Evolutionary conservation across 2,329 filamentous ascomycete species (phyloP).

Genomic region (Karstenula rhodostoma): DNA sequence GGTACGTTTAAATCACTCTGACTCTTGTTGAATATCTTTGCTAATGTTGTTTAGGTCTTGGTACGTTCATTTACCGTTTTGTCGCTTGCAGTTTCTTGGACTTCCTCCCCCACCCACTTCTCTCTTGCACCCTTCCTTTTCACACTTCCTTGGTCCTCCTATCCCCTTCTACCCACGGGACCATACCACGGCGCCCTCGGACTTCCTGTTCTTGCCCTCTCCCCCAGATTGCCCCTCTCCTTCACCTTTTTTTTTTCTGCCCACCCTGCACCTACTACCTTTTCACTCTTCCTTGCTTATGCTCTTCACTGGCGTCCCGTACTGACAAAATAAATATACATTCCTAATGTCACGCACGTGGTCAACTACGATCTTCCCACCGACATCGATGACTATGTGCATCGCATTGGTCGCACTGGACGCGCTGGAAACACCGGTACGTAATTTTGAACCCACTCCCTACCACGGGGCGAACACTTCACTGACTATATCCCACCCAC

Average conservation of each 20-base stretch:
- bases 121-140: too few relatives aligned
- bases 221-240: too few relatives aligned
- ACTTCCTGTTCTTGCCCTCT: too few relatives aligned
- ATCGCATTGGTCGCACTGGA: constrained; percentile 99
- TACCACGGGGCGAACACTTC: too few relatives aligned
- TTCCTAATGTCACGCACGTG: constrained; percentile 95
- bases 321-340: constrained; percentile 71
- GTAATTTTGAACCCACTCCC: too few relatives aligned
- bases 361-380: constrained; percentile 99
- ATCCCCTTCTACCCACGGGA: too few relatives aligned
- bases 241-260: too few relatives aligned
- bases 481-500: too few relatives aligned
- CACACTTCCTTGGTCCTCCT: too few relatives aligned
- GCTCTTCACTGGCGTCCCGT: background rate
- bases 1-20: constrained; percentile 27
- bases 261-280: too few relatives aligned
- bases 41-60: background rate
- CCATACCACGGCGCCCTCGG: too few relatives aligned
- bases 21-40: background rate
- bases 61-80: background rate
- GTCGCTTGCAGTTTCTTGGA: background rate
- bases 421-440: constrained; percentile 97
- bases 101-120: background rate
- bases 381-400: constrained; percentile 98
- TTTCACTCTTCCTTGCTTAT: constrained; percentile 16